Conservation (phyloP, 2,329 filamentous ascomycete species). For the Proliferodiscus dingleyae region DNA sequence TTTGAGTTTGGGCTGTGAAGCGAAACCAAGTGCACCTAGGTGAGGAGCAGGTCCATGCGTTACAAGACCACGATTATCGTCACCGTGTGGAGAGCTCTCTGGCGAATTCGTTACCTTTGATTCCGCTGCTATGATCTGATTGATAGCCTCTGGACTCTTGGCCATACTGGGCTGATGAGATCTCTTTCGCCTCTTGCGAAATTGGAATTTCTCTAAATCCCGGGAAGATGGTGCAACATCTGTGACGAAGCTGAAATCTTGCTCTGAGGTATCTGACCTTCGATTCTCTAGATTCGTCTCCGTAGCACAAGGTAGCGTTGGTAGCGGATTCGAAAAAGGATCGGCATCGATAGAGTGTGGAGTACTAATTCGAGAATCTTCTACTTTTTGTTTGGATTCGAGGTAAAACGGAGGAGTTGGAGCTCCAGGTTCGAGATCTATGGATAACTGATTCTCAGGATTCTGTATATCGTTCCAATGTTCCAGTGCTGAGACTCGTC, state of each 20-base stretch:
- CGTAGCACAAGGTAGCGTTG: neutral
- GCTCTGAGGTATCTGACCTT: neutral
- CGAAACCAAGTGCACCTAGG: neutral
- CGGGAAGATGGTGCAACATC: slow-evolving; percentile 28
- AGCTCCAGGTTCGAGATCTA: slow-evolving; percentile 10
- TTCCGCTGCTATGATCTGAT: neutral
- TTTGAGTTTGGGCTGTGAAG: neutral
- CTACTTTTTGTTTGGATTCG: neutral
- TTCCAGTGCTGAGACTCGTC: neutral
- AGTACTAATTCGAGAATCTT: neutral
- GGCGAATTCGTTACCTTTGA: neutral
- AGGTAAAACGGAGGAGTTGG: neutral
- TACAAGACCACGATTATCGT: neutral
- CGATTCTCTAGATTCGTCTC: neutral
- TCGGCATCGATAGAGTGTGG: neutral
- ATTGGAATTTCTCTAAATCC: slow-evolving; percentile 28
- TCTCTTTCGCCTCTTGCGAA: slow-evolving; percentile 20
- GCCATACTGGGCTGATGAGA: neutral
- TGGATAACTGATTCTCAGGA: slow-evolving; percentile 1
- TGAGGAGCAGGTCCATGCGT: neutral
- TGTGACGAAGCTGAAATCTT: slow-evolving; percentile 26
- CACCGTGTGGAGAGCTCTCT: neutral
- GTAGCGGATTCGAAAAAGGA: neutral
- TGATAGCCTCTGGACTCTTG: neutral
- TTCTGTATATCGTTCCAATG: neutral